These are phyloP conservation scores for Cantharellus cinnabarinus DNA, from an alignment of 768 basidiomycete genomes.

Conservation along the genomic window DNA sequence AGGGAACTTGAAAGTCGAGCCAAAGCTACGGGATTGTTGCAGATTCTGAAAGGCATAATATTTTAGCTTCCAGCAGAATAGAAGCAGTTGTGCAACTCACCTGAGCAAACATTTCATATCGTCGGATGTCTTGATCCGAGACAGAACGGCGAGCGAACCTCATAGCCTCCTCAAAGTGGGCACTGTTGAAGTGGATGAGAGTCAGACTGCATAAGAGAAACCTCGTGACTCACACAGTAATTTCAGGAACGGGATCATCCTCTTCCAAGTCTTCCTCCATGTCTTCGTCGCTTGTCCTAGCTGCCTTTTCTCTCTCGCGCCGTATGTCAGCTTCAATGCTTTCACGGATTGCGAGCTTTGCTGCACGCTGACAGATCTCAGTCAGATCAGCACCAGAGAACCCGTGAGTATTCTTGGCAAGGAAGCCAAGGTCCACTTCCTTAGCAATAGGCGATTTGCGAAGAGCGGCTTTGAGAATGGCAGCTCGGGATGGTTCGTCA, in stretches of 20 bases:
- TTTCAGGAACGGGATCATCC: slow-evolving; percentile 80
- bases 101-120: slow-evolving; percentile 97
- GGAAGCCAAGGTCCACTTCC: slow-evolving; percentile 66
- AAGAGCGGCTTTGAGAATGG: slow-evolving; percentile 78
- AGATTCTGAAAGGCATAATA: slow-evolving; percentile 34
- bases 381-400: slow-evolving; percentile 99
- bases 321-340: slow-evolving; percentile 86
- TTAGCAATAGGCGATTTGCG: slow-evolving; percentile 77
- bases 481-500: slow-evolving; percentile 76
- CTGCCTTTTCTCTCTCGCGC: slow-evolving; percentile 54
- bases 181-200: slow-evolving; percentile 22
- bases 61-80: slow-evolving; percentile 1
- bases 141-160: slow-evolving; percentile 92
- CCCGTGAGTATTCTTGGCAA: slow-evolving; percentile 85
- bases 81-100: slow-evolving; percentile 18
- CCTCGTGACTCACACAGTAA: slow-evolving; percentile 35
- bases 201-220: not conserved
- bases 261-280: slow-evolving; percentile 57
- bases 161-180: slow-evolving; percentile 99
- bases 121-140: slow-evolving; percentile 86
- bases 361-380: slow-evolving; percentile 96
- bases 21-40: slow-evolving; percentile 81
- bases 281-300: slow-evolving; percentile 42
- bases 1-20: slow-evolving; percentile 97
- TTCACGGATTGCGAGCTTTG: slow-evolving; percentile 90